phyloP scores from a whole-genome alignment of 1,284 basidiomycete species.

The Abortiporus biennis region DNA sequence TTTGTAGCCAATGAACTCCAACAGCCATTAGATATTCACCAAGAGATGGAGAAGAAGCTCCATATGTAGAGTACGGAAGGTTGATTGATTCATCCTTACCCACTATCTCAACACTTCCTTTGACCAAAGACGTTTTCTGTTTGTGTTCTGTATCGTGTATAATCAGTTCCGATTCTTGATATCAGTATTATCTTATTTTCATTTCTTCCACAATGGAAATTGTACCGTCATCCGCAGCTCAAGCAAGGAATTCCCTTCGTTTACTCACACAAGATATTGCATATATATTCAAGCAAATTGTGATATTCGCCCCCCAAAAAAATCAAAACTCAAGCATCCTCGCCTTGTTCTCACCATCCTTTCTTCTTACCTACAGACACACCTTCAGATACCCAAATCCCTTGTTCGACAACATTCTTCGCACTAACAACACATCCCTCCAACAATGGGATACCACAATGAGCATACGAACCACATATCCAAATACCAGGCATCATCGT shows the following conservation, averaged over 20 bases:
- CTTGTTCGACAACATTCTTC: constrained; percentile 46
- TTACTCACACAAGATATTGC: too few species aligned
- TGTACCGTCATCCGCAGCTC: too few species aligned
- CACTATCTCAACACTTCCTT: background rate
- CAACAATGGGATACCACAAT: constrained; percentile 54
- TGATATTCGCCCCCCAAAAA: background rate
- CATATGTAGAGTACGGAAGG: constrained; percentile 44
- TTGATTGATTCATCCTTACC: background rate
- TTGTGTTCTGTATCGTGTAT: too few species aligned
- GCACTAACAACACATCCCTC: constrained; percentile 64
- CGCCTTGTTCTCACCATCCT: constrained; percentile 4
- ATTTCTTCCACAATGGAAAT: too few species aligned
- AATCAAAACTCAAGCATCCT: background rate
- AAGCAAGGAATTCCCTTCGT: too few species aligned
- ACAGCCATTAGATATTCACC: constrained; percentile 55
- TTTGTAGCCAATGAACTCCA: constrained; percentile 45
- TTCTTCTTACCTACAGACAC: constrained; percentile 8
- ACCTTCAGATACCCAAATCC: constrained; percentile 24
- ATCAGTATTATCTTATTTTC: too few species aligned
- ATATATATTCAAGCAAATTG: too few species aligned
- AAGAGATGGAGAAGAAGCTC: constrained; percentile 68
- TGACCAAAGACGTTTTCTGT: background rate
- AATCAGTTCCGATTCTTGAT: too few species aligned
- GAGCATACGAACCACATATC: constrained; percentile 54
- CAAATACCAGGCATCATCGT: constrained; percentile 47